phyloP scores from a whole-genome alignment of 2,329 filamentous ascomycete species.

The Chaetomiaceae sp. region DNA sequence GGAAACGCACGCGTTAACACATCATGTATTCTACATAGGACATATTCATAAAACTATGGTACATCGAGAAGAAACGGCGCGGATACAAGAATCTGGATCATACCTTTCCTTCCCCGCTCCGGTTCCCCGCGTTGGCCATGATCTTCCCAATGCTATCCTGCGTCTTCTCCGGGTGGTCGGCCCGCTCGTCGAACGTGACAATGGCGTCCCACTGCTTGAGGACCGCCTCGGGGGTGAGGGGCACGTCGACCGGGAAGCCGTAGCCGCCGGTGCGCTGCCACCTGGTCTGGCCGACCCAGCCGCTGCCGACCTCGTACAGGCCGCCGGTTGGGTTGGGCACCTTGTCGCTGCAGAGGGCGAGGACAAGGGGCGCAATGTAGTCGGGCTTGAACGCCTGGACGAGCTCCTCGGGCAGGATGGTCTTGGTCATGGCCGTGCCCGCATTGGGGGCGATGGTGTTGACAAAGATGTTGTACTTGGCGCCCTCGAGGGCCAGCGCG shows the following conservation, averaged over 20 bases:
- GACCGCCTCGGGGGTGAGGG: slow-evolving; percentile 81
- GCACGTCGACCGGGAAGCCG: slow-evolving; percentile 83
- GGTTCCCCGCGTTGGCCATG: slow-evolving; percentile 81
- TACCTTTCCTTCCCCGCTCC: slow-evolving; percentile 56
- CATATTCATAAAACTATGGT: slow-evolving; percentile 21
- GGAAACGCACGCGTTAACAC: slow-evolving; percentile 22
- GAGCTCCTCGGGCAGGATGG: slow-evolving; percentile 93
- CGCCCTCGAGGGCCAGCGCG: slow-evolving; percentile 85
- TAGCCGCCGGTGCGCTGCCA: slow-evolving; percentile 91
- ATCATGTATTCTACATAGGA: slow-evolving; percentile 25
- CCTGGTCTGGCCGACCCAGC: slow-evolving; percentile 86
- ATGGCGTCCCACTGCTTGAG: slow-evolving; percentile 72
- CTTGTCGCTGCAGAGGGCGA: slow-evolving; percentile 79
- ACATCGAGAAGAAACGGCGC: slow-evolving; percentile 20
- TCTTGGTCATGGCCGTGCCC: slow-evolving; percentile 90
- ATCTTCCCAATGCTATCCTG: slow-evolving; percentile 73
- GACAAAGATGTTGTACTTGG: slow-evolving; percentile 96
- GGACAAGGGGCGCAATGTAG: slow-evolving; percentile 90
- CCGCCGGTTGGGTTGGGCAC: slow-evolving; percentile 79
- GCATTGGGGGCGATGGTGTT: slow-evolving; percentile 98
- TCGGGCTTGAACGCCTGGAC: slow-evolving; percentile 99
- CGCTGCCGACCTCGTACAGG: slow-evolving; percentile 91
- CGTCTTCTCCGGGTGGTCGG: slow-evolving; percentile 78
- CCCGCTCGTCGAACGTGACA: slow-evolving; percentile 78
- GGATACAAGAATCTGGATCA: slow-evolving; percentile 37